phyloP scores from a whole-genome alignment of 441 rosid species.

The Biscutella auriculata region DNA sequence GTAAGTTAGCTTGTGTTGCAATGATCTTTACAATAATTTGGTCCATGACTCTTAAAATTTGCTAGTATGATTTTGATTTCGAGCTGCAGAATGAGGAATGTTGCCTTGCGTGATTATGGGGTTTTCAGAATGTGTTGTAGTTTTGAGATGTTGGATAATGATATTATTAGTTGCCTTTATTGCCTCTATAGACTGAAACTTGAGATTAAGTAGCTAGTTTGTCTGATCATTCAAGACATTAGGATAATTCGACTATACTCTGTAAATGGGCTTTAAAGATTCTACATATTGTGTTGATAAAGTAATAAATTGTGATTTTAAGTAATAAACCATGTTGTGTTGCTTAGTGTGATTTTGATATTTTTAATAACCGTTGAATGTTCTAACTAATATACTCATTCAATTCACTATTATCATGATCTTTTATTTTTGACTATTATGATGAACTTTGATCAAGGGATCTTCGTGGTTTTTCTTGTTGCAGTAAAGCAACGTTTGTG shows the following conservation, averaged over 20 bases:
- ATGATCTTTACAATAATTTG: not conserved
- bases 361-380: no score
- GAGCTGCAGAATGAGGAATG: not conserved
- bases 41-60: not conserved
- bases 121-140: no score
- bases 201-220: not conserved
- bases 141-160: no score
- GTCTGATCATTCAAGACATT: not conserved
- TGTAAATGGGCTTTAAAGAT: not conserved
- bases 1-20: conserved; percentile 37
- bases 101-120: no score
- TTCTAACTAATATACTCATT: no score
- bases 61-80: not conserved
- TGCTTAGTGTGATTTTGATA: no score
- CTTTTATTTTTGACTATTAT: not conserved
- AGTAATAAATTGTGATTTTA: no score
- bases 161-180: no score
- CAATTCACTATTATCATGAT: no score
- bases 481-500: conserved; percentile 79
- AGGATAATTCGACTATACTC: not conserved
- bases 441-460: not conserved
- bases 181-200: not conserved
- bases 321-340: no score
- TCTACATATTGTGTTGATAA: no score
- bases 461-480: not conserved